A percentile compares a stretch with the other conserved stretches of the same genome.
Conservation (phyloP, 2,329 filamentous ascomycete species). For the Sclerotinia nivalis region DNA sequence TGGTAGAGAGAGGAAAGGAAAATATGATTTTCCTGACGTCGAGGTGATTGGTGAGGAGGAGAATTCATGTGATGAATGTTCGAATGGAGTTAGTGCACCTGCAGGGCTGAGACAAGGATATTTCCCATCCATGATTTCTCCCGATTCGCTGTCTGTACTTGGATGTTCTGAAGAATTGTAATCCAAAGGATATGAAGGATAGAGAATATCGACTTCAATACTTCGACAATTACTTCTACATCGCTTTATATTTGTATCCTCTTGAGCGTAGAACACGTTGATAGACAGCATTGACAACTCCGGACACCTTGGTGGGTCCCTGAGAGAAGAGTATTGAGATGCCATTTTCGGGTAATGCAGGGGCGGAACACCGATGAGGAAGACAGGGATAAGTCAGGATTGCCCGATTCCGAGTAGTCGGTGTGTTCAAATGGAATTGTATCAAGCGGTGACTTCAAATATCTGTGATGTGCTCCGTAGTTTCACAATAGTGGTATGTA, state of each 20-base stretch:
- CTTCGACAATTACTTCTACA: constrained; percentile 33
- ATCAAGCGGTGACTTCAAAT: background rate
- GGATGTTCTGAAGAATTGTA: constrained; percentile 8
- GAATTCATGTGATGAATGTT: constrained; percentile 7
- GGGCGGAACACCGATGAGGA: constrained; percentile 7
- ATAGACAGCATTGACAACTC: constrained; percentile 21
- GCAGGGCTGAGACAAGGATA: constrained; percentile 7
- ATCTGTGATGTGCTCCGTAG: background rate
- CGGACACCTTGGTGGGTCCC: background rate
- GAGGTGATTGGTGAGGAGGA: background rate
- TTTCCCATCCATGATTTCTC: constrained; percentile 11
- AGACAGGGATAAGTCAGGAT: background rate
- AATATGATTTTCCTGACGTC: constrained; percentile 7
- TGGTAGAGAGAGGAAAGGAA: constrained; percentile 36
- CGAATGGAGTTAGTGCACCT: background rate
- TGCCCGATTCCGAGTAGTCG: background rate
- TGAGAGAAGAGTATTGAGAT: background rate
- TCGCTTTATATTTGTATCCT: constrained; percentile 15
- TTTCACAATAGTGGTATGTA: background rate
- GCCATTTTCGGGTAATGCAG: constrained; percentile 20
- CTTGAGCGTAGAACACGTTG: constrained; percentile 30
- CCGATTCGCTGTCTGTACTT: background rate
- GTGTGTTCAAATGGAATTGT: background rate
- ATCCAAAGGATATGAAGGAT: constrained; percentile 16
- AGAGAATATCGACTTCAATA: constrained; percentile 32